Evolutionary conservation across 306 rosid genomes (phyloP), one percentile per base, ranked within the genome.

Genomic region (Phaseolus lunatus): DNA sequence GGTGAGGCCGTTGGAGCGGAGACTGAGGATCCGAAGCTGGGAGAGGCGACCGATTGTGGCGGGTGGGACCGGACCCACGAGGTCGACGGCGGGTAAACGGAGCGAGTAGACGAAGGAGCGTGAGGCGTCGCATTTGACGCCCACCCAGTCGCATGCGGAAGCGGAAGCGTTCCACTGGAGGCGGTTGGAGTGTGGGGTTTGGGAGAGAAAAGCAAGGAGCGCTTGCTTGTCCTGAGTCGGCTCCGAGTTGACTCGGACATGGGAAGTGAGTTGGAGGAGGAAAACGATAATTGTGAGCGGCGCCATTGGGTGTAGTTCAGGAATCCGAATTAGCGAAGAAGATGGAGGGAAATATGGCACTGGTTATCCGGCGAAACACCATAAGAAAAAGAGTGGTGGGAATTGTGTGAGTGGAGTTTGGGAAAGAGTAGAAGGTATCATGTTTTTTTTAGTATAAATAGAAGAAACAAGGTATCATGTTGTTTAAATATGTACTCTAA

Each of bases 101-200:
- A 96, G 91, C 0, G 84, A 22, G 15, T 61, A 80, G 0, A 96
- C 98, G 26, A 15, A 91, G 23, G 98, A 84, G 9, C 27, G 58
- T 3, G 85, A 70, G 0, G 56, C 54, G 54, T 88, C 93, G 43
- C 99, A 96, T 43, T 2, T 22, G 9, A 96, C 84, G 2, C 99
- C 99, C 9, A 96, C 84, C 99, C 99, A 96, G 22, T 74, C 70
- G 90, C 99, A 96, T 43, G 87, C 97, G 19, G 98, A 91, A 39
- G 3, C 85, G 4, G 98, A 81, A 0, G 90, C 45, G 89, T 92
- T 90, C 99, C 99, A 96, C 67, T 85, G 90, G 65, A 96, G 59
- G 0, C 99, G 96, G 31, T 58, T 89, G 0, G 79, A 83, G 85
- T 96, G 99, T 0, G 84, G 96, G 61, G 84, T 87, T 75, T 75